A percentile compares a stretch with the other conserved stretches of the same genome.
Conservation (phyloP, 192 early-diverging fungal genomes). For the Glomus cerebriforme region DNA sequence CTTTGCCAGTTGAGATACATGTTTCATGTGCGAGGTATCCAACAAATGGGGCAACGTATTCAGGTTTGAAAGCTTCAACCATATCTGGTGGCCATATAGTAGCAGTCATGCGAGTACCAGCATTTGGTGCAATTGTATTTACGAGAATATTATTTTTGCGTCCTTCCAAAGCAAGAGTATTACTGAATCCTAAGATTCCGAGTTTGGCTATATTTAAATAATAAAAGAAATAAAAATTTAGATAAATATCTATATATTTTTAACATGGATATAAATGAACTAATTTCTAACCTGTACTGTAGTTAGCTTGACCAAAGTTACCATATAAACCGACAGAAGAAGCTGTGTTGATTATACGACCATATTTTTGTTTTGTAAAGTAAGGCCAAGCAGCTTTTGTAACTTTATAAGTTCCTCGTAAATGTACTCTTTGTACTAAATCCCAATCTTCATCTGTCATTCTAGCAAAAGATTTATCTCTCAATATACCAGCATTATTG, state of each 20-base stretch:
- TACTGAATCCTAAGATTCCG: slow-evolving; percentile 85
- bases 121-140: slow-evolving; percentile 97
- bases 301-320: slow-evolving; percentile 71
- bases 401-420: slow-evolving; percentile 94
- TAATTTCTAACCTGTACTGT: slow-evolving; percentile 33
- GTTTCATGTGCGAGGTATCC: slow-evolving; percentile 87
- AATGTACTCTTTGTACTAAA: slow-evolving; percentile 85
- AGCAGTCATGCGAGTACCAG: slow-evolving; percentile 96
- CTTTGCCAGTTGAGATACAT: slow-evolving; percentile 73
- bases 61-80: slow-evolving; percentile 93
- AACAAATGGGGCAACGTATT: slow-evolving; percentile 93
- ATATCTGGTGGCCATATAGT: slow-evolving; percentile 96
- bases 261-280: background rate
- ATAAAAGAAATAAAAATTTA: background rate
- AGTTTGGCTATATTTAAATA: slow-evolving; percentile 72
- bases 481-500: slow-evolving; percentile 97
- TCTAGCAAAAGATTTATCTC: slow-evolving; percentile 91
- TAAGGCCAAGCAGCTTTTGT: slow-evolving; percentile 95
- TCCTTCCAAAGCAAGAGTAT: slow-evolving; percentile 93
- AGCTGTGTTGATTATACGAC: slow-evolving; percentile 92
- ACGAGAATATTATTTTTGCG: slow-evolving; percentile 85
- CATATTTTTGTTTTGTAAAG: slow-evolving; percentile 92
- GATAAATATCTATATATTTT: background rate
- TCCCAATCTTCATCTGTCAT: slow-evolving; percentile 96
- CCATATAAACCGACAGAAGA: slow-evolving; percentile 95